phyloP scores from a whole-genome alignment of 192 early-diverging fungal genomes.

The Pilobolus umbonatus region DNA sequence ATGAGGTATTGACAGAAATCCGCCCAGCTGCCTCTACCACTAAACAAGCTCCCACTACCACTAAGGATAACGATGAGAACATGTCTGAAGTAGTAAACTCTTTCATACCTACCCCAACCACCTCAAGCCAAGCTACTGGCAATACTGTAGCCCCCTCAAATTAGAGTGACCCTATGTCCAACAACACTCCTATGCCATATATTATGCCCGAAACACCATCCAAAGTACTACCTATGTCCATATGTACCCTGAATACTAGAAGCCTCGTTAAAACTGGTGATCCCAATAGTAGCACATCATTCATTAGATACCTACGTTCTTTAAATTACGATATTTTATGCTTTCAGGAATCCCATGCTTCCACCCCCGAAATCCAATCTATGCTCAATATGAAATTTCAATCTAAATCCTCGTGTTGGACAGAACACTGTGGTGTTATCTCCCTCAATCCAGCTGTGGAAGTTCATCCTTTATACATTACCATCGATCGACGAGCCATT shows the following conservation, averaged over 20 bases:
- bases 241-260: constrained; percentile 1
- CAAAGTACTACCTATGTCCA: too few relatives aligned
- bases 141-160: background rate
- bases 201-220: too few relatives aligned
- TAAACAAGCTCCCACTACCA: too few relatives aligned
- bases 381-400: background rate
- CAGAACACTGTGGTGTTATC: background rate
- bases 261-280: background rate
- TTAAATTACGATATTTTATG: background rate
- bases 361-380: background rate
- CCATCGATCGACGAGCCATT: background rate
- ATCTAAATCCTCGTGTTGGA: background rate
- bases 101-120: too few relatives aligned
- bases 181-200: background rate
- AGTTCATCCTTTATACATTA: background rate
- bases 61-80: too few relatives aligned
- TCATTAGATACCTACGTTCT: background rate
- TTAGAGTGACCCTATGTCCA: background rate
- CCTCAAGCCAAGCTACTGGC: background rate
- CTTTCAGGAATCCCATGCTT: constrained; percentile 3
- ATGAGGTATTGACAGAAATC: too few relatives aligned
- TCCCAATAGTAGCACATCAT: background rate
- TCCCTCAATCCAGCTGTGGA: background rate
- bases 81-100: background rate
- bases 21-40: too few relatives aligned